These are phyloP conservation scores for Ascocoryne sarcoides DNA, from an alignment of 2,329 filamentous ascomycete species.

Conservation along the genomic window DNA sequence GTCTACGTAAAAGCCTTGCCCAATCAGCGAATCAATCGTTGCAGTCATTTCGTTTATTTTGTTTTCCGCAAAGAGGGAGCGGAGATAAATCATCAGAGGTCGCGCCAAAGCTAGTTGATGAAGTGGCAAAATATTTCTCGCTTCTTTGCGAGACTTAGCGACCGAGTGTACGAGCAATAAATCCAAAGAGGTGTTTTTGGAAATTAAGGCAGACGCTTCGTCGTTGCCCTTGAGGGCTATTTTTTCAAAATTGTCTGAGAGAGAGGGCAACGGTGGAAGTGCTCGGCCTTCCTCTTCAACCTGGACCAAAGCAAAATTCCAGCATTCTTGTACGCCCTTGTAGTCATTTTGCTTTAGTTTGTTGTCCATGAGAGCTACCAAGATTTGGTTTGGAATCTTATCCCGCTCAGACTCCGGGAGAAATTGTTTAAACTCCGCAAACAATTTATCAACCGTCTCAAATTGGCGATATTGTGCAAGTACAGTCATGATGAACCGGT, in stretches of 20 bases:
- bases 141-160: neutral
- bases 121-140: constrained; percentile 7
- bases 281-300: constrained; percentile 37
- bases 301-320: constrained; percentile 51
- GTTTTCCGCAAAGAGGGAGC: constrained; percentile 42
- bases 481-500: constrained; percentile 46
- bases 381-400: constrained; percentile 38
- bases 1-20: constrained; percentile 64
- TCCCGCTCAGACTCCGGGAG: constrained; percentile 29
- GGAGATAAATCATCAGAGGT: constrained; percentile 40
- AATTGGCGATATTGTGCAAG: constrained; percentile 47
- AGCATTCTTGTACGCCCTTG: constrained; percentile 54
- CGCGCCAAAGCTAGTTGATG: constrained; percentile 34
- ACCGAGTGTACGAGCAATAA: no score
- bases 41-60: constrained; percentile 42
- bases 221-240: neutral
- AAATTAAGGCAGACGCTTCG: no score
- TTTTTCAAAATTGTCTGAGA: constrained; percentile 1
- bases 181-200: no score
- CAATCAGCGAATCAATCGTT: constrained; percentile 40
- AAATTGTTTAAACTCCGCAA: constrained; percentile 42
- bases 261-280: constrained; percentile 2
- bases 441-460: constrained; percentile 43
- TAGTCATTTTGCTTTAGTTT: constrained; percentile 50
- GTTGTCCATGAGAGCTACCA: constrained; percentile 60